A percentile compares a stretch with the other conserved stretches of the same genome.
Evolutionary conservation across 305 asterid species (phyloP).

Genomic region (Petunia hybrid): DNA sequence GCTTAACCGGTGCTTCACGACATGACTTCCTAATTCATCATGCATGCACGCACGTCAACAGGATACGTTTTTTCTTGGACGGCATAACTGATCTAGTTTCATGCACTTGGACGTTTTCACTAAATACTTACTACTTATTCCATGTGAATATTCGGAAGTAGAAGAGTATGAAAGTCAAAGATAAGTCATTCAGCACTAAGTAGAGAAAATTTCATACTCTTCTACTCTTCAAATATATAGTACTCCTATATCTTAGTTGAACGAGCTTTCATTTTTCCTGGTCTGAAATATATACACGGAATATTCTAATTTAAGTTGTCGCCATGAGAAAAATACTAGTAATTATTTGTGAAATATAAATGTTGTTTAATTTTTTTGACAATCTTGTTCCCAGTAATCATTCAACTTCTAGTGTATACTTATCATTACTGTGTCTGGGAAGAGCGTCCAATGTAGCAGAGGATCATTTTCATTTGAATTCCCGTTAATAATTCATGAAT

Average conservation of each 20-base stretch:
- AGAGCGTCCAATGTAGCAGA: not conserved
- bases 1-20: not conserved
- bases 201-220: not conserved
- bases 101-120: not conserved
- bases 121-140: no score
- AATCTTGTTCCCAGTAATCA: not conserved
- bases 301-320: not conserved
- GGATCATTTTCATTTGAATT: not conserved
- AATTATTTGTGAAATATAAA: not conserved
- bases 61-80: not conserved
- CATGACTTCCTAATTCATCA: not conserved
- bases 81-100: not conserved
- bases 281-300: not conserved
- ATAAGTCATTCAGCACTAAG: not conserved
- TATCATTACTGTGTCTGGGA: not conserved
- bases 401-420: not conserved
- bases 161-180: no score
- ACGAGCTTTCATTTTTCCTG: not conserved
- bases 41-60: constrained; percentile 8
- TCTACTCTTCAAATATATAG: no score
- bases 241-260: no score
- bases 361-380: not conserved
- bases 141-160: no score
- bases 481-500: not conserved
- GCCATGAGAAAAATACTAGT: not conserved